Evolutionary conservation across 768 basidiomycete genomes (phyloP).

Genomic region (Melanogaster broomeanus): DNA sequence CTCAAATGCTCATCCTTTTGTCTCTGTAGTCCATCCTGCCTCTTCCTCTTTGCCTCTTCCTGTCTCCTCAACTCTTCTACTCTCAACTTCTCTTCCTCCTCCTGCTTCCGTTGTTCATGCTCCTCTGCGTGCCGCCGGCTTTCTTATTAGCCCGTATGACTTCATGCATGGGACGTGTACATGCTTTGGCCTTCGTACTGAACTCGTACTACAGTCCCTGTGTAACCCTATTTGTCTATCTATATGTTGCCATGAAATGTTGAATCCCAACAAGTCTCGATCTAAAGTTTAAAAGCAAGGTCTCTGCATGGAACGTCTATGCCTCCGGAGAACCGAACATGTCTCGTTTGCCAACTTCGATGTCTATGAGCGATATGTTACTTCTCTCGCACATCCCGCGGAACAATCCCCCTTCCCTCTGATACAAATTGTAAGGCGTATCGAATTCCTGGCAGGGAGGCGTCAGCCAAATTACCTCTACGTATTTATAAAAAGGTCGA

Average conservation of each 20-base stretch:
- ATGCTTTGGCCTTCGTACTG: no score
- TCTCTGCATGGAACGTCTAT: not conserved
- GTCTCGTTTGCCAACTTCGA: conserved; percentile 19
- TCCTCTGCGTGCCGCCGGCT: conserved; percentile 36
- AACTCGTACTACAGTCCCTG: no score
- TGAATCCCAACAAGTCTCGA: not conserved
- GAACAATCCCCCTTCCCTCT: conserved; percentile 53
- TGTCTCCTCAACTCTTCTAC: conserved; percentile 1
- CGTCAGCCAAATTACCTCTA: not conserved
- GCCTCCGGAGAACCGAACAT: not conserved
- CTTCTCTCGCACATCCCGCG: conserved; percentile 60
- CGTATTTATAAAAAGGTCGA: not conserved
- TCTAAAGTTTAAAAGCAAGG: not conserved
- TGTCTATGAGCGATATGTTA: conserved; percentile 50
- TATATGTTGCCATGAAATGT: not conserved
- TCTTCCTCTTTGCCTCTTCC: conserved; percentile 27
- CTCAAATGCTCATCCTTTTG: conserved; percentile 12
- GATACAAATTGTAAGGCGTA: conserved; percentile 53
- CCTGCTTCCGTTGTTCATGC: conserved; percentile 27
- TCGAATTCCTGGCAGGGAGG: conserved; percentile 51
- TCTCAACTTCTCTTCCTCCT: conserved; percentile 1
- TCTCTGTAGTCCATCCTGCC: conserved; percentile 29
- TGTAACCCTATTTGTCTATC: no score
- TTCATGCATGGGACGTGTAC: no score
- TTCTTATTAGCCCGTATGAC: no score